These are phyloP conservation scores for Paracamarosporium sp. DNA, from an alignment of 2,329 filamentous ascomycete species.

Conservation along the genomic window DNA sequence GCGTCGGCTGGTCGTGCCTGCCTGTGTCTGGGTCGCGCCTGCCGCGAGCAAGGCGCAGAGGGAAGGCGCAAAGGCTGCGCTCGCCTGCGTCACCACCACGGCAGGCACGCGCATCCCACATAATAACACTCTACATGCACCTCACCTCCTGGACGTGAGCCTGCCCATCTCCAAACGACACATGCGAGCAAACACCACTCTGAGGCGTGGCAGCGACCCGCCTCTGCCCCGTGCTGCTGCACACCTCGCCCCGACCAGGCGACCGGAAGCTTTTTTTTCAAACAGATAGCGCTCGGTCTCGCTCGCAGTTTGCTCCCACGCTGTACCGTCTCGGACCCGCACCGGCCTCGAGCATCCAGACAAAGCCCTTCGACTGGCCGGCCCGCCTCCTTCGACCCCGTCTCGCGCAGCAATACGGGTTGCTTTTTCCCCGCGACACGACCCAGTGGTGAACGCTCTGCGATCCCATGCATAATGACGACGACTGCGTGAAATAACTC, in stretches of 20 bases:
- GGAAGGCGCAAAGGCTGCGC: not conserved
- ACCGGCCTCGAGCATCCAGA: slow-evolving; percentile 6
- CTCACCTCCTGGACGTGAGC: not conserved
- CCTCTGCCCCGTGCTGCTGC: slow-evolving; percentile 14
- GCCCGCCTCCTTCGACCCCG: not conserved
- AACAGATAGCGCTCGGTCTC: slow-evolving; percentile 18
- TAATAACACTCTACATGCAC: too few species aligned
- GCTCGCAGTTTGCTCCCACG: slow-evolving; percentile 1
- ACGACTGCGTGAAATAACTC: slow-evolving; percentile 15
- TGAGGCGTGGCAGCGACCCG: slow-evolving; percentile 13
- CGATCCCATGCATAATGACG: slow-evolving; percentile 39
- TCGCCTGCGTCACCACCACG: slow-evolving; percentile 2
- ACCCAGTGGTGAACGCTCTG: slow-evolving; percentile 17
- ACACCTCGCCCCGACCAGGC: slow-evolving; percentile 20
- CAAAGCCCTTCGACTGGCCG: slow-evolving; percentile 8
- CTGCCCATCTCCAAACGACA: not conserved
- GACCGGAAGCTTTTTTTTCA: slow-evolving; percentile 16
- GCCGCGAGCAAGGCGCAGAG: not conserved
- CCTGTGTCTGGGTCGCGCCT: not conserved
- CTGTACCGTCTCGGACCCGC: slow-evolving; percentile 16
- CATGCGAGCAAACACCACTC: slow-evolving; percentile 17
- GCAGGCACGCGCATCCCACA: too few species aligned
- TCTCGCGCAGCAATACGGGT: not conserved
- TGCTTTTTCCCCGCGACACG: not conserved
- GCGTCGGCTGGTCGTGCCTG: not conserved